Conservation (phyloP, 176 grass and related monocot species). For the Stipa capillata region DNA sequence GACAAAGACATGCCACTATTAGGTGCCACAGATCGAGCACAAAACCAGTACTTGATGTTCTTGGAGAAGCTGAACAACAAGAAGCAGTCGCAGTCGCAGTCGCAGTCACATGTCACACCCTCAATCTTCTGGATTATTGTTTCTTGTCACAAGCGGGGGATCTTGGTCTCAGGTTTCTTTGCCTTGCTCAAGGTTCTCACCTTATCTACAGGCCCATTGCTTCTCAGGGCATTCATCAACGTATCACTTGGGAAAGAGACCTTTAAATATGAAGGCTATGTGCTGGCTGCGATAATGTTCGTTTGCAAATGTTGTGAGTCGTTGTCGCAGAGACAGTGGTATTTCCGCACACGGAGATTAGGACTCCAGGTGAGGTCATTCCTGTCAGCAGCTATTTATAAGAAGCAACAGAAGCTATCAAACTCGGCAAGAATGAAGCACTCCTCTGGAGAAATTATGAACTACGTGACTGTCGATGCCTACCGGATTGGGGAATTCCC, state of each 20-base stretch:
- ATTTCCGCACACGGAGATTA: conserved; percentile 70
- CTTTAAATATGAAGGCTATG: conserved; percentile 67
- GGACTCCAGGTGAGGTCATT: conserved; percentile 84
- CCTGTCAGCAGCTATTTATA: conserved; percentile 69
- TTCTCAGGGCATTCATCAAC: conserved; percentile 78
- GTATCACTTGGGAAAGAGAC: conserved; percentile 49
- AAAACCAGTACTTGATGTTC: conserved; percentile 45
- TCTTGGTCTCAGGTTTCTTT: conserved; percentile 66
- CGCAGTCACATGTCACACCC: not conserved
- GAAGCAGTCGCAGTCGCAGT: conserved; percentile 15
- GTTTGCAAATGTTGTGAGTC: conserved; percentile 74
- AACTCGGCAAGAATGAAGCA: conserved; percentile 66
- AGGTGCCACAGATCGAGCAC: conserved; percentile 43
- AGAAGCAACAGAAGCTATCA: conserved; percentile 72
- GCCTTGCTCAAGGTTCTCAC: conserved; percentile 76
- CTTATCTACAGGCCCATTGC: conserved; percentile 59
- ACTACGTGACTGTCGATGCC: conserved; percentile 84
- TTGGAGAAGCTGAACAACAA: conserved; percentile 39
- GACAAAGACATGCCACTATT: conserved; percentile 74
- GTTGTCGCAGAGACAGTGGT: conserved; percentile 87
- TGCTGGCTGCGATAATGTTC: conserved; percentile 51
- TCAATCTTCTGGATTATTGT: conserved; percentile 73
- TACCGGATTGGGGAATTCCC: conserved; percentile 95
- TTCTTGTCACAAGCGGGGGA: conserved; percentile 61
- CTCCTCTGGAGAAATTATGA: conserved; percentile 90